Base-by-base conservation (phyloP, 139 green algal genomes). In the Dunaliella primolecta region DNA sequence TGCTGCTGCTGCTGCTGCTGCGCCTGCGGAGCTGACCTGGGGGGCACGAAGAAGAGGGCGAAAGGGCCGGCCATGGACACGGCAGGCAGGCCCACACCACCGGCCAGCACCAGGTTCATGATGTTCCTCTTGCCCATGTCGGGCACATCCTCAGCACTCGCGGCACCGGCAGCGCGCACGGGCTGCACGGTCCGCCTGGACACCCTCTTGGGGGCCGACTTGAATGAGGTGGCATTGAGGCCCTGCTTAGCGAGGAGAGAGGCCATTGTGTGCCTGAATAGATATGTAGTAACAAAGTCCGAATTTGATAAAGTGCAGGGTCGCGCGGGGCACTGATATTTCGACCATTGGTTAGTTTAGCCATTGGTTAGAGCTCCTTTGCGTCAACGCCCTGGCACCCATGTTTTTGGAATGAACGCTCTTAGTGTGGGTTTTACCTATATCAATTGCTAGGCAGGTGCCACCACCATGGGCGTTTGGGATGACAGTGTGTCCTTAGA, bases 91-190 rank as follows among this genome's bases (percentile, higher is more conserved):
- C 71, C 89, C 55, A 85, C 76, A 72, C 85, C 86, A 72, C 80
- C 83, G 2, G 71, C 37, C 64, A 94, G 87, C 25, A 92, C 79
- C 76, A 97, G 88, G 95, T 99, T 99, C 95, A 99, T 98, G 78
- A 93, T 87, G 87, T 94, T 96, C 64, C 95, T 89, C 91, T 96
- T 97, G 85, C 91, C 86, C 91, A 95, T 89, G 70, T 91, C 88
- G 29, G 88, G 88, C 72, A 91, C 88, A 33, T 89, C 86, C 27
- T 33, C 78, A 21, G 78, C 56, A 7, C 81, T 36, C 29, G 82
- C 82, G 1, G 86, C 82, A 15, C 46, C 46, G 78, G 85, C 85
- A 27, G 56, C 55, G n/a, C 85, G 81, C 24, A 88, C 85, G 23
- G 85, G 81, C 85, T 83, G 78, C 35, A 76, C 75, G 46, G 15